Conservation (phyloP, 768 basidiomycete species). For the Pleurotus sapidus region DNA sequence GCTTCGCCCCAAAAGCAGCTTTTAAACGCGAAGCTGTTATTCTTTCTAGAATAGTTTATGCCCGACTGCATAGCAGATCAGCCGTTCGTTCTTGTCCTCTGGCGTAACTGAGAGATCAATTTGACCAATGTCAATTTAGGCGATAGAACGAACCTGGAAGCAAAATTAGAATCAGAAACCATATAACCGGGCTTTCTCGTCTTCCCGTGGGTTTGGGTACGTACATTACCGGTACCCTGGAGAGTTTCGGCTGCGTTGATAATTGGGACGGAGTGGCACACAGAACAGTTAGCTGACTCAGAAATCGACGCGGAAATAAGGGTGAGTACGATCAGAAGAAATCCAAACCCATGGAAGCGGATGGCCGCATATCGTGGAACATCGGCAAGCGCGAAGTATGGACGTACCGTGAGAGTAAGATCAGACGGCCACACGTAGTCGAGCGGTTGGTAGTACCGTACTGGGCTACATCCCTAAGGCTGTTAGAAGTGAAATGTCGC, state of each 20-base stretch:
- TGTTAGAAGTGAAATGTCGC: no score
- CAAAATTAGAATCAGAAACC: conserved; percentile 1
- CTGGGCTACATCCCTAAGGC: no score
- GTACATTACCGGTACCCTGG: neutral
- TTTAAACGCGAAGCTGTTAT: neutral
- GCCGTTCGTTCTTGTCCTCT: neutral
- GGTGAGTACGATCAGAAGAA: neutral
- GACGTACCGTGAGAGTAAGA: no score
- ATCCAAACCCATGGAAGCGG: conserved; percentile 2
- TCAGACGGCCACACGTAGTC: no score
- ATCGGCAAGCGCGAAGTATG: no score
- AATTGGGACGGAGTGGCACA: neutral
- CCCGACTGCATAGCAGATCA: neutral
- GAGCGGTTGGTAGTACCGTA: no score
- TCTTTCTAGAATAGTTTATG: neutral
- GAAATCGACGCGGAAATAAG: neutral
- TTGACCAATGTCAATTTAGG: neutral
- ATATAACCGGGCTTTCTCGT: neutral
- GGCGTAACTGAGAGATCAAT: neutral
- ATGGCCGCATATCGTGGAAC: neutral
- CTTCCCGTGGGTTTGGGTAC: conserved; percentile 4
- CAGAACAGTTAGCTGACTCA: neutral
- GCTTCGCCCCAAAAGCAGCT: neutral
- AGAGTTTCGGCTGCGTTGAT: neutral
- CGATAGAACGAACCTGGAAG: neutral